A percentile compares a stretch with the other conserved stretches of the same genome.
Conservation (phyloP, 805 yeast genomes). For the Teunomyces barrocoloradensis region DNA sequence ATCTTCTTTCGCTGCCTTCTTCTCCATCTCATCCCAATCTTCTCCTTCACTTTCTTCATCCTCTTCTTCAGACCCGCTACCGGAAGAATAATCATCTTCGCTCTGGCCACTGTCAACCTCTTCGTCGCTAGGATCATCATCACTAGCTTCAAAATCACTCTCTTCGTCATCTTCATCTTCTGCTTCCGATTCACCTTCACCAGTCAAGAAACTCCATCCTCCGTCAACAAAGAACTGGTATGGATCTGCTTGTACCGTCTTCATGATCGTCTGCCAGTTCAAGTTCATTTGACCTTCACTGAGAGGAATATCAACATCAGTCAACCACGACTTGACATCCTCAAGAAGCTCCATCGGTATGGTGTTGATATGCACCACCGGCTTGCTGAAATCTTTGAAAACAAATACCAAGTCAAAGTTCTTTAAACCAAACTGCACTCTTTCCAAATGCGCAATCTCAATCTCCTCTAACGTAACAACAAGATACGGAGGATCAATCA, state of each 20-base stretch:
- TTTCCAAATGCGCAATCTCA: conserved; percentile 92
- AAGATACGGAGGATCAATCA: conserved; percentile 91
- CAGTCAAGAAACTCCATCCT: conserved; percentile 93
- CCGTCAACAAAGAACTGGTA: conserved; percentile 91
- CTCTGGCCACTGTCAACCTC: conserved; percentile 57
- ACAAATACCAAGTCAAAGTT: conserved; percentile 97
- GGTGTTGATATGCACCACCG: conserved; percentile 91
- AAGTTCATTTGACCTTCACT: conserved; percentile 94
- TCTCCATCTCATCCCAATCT: conserved; percentile 64
- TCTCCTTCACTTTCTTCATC: conserved; percentile 38
- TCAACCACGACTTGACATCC: conserved; percentile 92
- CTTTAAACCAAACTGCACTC: conserved; percentile 95
- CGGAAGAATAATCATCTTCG: conserved; percentile 37
- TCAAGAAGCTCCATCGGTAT: conserved; percentile 91
- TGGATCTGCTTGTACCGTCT: conserved; percentile 87
- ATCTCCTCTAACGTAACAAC: conserved; percentile 89
- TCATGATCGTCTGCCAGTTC: conserved; percentile 95
- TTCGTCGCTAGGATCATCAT: conserved; percentile 61
- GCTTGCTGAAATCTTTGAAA: conserved; percentile 82
- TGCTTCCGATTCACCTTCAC: conserved; percentile 73
- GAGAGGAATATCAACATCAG: conserved; percentile 95
- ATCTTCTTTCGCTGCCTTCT: conserved; percentile 52
- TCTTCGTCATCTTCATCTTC: conserved; percentile 68
- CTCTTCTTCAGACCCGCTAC: conserved; percentile 35
- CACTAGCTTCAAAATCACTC: conserved; percentile 63